Conservation (phyloP, 2,329 filamentous ascomycete species). For the Hirsutella thompsonii region DNA sequence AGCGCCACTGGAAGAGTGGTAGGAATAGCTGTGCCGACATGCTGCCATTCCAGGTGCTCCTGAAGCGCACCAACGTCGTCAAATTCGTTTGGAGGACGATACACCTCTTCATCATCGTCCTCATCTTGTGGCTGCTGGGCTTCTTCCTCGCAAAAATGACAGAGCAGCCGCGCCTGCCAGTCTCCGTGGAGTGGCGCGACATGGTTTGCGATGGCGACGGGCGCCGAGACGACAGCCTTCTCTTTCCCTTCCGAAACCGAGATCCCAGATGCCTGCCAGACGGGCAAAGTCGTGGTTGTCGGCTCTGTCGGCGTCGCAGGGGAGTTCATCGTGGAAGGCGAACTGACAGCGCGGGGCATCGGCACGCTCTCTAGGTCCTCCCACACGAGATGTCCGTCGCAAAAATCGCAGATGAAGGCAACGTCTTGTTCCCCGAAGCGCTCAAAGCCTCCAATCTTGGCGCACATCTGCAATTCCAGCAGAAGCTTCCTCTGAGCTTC, state of each 20-base stretch:
- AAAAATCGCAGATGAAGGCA: constrained; percentile 48
- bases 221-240: constrained; percentile 42
- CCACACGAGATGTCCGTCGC: constrained; percentile 48
- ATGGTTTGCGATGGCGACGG: constrained; percentile 45
- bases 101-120: constrained; percentile 37
- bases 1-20: background rate
- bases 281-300: constrained; percentile 15
- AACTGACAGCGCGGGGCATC: constrained; percentile 16
- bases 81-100: constrained; percentile 37
- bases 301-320: constrained; percentile 11
- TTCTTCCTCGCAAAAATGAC: constrained; percentile 44
- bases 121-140: constrained; percentile 26
- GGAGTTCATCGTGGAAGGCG: constrained; percentile 8
- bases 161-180: constrained; percentile 38
- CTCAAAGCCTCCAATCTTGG: constrained; percentile 40
- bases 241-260: constrained; percentile 25
- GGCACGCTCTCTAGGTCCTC: constrained; percentile 41
- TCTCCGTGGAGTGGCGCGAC: constrained; percentile 34
- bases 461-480: constrained; percentile 38
- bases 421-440: constrained; percentile 40
- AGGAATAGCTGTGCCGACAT: constrained; percentile 19
- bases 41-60: constrained; percentile 45
- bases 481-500: constrained; percentile 20
- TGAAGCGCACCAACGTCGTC: constrained; percentile 34
- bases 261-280: constrained; percentile 40